Evolutionary conservation across 1,284 basidiomycete genomes (phyloP), one percentile per base, ranked within the genome.

Genomic region (Amylostereum chailletii): DNA sequence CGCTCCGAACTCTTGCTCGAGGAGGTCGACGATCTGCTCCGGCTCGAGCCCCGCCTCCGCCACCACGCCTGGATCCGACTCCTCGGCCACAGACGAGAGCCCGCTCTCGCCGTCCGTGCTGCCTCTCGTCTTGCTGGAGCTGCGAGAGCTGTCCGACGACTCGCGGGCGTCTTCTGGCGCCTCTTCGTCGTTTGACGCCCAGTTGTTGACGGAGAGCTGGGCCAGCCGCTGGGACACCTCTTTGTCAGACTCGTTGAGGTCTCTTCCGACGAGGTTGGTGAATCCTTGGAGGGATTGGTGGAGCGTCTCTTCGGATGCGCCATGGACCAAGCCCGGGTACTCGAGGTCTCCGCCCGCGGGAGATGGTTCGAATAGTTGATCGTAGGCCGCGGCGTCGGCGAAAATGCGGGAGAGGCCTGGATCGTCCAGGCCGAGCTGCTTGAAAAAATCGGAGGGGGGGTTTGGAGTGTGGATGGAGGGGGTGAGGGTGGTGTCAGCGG

Each of bases 1-100:
- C 2, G 71, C 55, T 0, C 72, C 74, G 51, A 80, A 77, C 56
- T 81, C 76, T 45, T 71, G 64, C 34, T 62, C 57, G 19, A 78
- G 62, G 5, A 77, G 58, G 29, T 58, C 51, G 8, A 76, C 57
- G 27, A 76, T 60, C 49, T 73, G 62, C 5, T 65, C 56, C 1
- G 71, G 65, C 27, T 68, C 57, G 11, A 72, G 58, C 43, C 60
- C 63, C 30, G 44, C 42, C 48, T 10, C 29, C 5, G 9, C 42
- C 19, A 6, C 40, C 19, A 19, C 9, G 6, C n/a, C 39, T 62
- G 10, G 52, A 11, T 39, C 29, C 19, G 30, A 26, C 27, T 46
- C 47, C 29, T 62, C 63, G 5, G 50, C 56, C 11, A 65, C 62
- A 3, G 19, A 19, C 19, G 19, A 19, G 19, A 19, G 19, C 19